Evolutionary conservation across 805 yeast genomes (phyloP).

Genomic region (Helenozyma rhizophorensis): DNA sequence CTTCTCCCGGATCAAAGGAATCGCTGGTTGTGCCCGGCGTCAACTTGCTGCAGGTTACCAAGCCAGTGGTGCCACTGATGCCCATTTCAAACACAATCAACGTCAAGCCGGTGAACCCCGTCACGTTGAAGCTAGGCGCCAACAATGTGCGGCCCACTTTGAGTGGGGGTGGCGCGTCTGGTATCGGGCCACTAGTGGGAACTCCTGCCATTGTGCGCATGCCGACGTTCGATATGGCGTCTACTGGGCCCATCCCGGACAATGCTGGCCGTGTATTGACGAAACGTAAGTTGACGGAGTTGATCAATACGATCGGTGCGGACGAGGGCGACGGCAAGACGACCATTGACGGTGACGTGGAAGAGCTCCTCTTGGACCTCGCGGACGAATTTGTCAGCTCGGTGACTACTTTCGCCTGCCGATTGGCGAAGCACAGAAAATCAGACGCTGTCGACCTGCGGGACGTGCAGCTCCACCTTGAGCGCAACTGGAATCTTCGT

Average conservation of each 20-base stretch:
- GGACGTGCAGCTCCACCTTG: constrained; percentile 89
- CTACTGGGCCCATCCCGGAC: constrained; percentile 32
- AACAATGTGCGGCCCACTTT: constrained; percentile 64
- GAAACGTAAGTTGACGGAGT: constrained; percentile 83
- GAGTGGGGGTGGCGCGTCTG: constrained; percentile 78
- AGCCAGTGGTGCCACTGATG: constrained; percentile 58
- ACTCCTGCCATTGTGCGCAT: constrained; percentile 72
- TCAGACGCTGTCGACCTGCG: constrained; percentile 80
- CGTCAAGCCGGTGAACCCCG: constrained; percentile 63
- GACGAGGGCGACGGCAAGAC: constrained; percentile 92
- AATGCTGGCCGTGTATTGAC: constrained; percentile 80
- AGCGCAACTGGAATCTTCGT: constrained; percentile 90
- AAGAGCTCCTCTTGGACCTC: constrained; percentile 81
- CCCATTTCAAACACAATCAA: constrained; percentile 69
- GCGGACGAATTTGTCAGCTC: constrained; percentile 94
- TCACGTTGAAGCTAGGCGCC: constrained; percentile 53
- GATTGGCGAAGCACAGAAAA: constrained; percentile 91
- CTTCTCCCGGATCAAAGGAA: constrained; percentile 9
- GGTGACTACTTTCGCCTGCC: constrained; percentile 90
- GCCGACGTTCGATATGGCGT: constrained; percentile 71
- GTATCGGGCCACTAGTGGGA: constrained; percentile 56
- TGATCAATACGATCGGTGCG: constrained; percentile 75
- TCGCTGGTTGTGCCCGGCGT: constrained; percentile 16
- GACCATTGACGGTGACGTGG: constrained; percentile 91
- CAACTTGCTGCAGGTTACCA: constrained; percentile 38